Percentiles rank a stretch among this genome's conserved stretches.
Evolutionary conservation across 176 grass and related monocot genomes (phyloP).

Genomic region (Thinopyrum elongatum): DNA sequence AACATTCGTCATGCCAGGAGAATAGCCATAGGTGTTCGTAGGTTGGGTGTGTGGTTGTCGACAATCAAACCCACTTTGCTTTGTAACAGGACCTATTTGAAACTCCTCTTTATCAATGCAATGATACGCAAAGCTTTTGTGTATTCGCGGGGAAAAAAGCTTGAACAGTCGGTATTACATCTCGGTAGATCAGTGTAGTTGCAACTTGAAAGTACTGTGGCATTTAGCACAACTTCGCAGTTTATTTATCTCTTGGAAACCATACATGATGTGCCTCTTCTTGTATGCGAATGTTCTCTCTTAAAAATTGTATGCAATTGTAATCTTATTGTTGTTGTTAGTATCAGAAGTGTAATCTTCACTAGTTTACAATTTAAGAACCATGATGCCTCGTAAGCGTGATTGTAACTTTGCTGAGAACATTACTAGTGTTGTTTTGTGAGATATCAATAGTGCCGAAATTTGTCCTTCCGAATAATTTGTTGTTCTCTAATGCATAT

Average conservation of each 20-base stretch:
- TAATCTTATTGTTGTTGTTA: neutral
- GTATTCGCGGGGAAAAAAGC: too few species aligned
- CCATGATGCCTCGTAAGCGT: neutral
- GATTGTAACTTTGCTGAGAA: neutral
- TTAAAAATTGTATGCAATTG: neutral
- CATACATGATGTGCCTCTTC: neutral
- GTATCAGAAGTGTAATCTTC: neutral
- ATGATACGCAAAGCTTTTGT: too few species aligned
- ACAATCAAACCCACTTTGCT: too few species aligned
- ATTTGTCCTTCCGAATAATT: neutral
- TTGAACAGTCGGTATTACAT: too few species aligned
- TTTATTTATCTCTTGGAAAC: neutral
- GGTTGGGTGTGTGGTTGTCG: too few species aligned
- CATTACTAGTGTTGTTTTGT: neutral
- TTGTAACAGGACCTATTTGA: too few species aligned
- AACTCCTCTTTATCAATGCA: too few species aligned
- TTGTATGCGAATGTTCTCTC: neutral
- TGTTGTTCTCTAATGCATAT: neutral
- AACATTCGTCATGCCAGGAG: too few species aligned
- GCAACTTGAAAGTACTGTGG: too few species aligned
- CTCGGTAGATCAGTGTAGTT: too few species aligned
- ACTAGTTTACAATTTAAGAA: neutral
- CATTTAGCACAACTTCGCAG: neutral
- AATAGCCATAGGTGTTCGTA: too few species aligned
- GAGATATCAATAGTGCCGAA: neutral